A percentile compares a stretch with the other conserved stretches of the same genome.
phyloP scores from a whole-genome alignment of 352 stramenopile genomes.

The Pythium graminicola region DNA sequence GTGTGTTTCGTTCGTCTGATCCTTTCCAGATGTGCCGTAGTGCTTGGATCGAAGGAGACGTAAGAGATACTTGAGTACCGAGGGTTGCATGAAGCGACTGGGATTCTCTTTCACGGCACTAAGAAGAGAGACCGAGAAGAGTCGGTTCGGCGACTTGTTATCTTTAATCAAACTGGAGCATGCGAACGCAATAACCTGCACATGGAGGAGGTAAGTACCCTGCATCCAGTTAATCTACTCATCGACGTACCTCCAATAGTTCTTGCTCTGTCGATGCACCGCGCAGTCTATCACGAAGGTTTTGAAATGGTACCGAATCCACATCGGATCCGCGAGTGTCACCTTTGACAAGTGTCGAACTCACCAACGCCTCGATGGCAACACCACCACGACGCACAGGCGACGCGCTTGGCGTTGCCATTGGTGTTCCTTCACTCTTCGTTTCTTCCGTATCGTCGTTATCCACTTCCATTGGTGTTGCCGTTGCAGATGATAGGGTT shows the following conservation, averaged over 20 bases:
- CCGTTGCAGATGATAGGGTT: slow-evolving; percentile 12
- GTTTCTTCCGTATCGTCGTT: slow-evolving; percentile 20
- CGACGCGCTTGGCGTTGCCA: slow-evolving; percentile 16
- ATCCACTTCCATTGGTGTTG: slow-evolving; percentile 17
- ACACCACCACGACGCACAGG: slow-evolving; percentile 24
- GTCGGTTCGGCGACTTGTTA: slow-evolving; percentile 39
- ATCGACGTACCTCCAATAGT: slow-evolving; percentile 37
- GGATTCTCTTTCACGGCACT: slow-evolving; percentile 47
- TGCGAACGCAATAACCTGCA: slow-evolving; percentile 40
- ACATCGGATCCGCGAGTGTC: slow-evolving; percentile 1
- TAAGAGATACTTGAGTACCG: slow-evolving; percentile 70
- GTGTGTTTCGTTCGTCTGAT: slow-evolving; percentile 25
- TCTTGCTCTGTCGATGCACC: slow-evolving; percentile 34
- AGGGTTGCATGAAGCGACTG: slow-evolving; percentile 44
- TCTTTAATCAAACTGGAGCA: slow-evolving; percentile 57
- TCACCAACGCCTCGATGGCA: slow-evolving; percentile 58
- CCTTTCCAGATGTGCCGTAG: slow-evolving; percentile 30
- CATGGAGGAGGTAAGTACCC: neutral
- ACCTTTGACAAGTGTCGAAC: slow-evolving; percentile 30
- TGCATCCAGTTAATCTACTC: neutral
- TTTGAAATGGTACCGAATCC: slow-evolving; percentile 37
- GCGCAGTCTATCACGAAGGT: slow-evolving; percentile 40
- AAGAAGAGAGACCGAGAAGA: slow-evolving; percentile 58
- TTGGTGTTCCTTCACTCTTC: slow-evolving; percentile 23
- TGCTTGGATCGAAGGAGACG: slow-evolving; percentile 77